These are phyloP conservation scores for Jatropha curcas DNA, from an alignment of 345 rosid genomes.

Conservation along the genomic window DNA sequence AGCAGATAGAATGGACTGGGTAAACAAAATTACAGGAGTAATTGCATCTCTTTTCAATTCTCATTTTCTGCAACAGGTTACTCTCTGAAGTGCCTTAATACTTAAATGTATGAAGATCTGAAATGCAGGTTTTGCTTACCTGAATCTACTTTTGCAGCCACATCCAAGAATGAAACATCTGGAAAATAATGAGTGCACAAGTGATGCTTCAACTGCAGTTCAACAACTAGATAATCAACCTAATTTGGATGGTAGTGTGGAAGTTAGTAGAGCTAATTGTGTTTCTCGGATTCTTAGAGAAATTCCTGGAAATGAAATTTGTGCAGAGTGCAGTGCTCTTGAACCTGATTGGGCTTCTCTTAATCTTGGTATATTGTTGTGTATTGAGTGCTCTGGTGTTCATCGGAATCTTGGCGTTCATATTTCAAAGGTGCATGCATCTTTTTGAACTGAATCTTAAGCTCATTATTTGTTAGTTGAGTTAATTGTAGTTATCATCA, in stretches of 20 bases:
- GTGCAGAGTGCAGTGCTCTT: conserved; percentile 81
- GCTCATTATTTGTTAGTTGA: neutral
- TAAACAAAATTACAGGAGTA: conserved; percentile 67
- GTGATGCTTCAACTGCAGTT: conserved; percentile 35
- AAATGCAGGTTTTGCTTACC: conserved; percentile 21
- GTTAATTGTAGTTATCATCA: neutral
- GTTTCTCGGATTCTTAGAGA: conserved; percentile 50
- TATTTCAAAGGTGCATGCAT: conserved; percentile 67
- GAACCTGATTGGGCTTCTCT: conserved; percentile 94
- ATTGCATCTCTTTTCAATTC: conserved; percentile 71
- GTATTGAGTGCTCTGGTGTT: conserved; percentile 89
- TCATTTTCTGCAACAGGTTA: conserved; percentile 71
- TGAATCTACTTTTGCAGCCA: conserved; percentile 45
- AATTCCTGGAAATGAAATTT: conserved; percentile 74
- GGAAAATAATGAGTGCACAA: conserved; percentile 31
- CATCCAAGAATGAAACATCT: conserved; percentile 30
- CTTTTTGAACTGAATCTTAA: neutral
- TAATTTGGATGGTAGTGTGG: conserved; percentile 27
- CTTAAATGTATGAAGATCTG: conserved; percentile 4
- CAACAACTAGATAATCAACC: conserved; percentile 27
- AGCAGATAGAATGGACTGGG: conserved; percentile 85
- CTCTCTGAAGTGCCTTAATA: neutral
- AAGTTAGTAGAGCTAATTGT: conserved; percentile 37
- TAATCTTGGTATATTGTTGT: conserved; percentile 81
- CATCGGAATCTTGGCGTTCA: conserved; percentile 94